Evolutionary conservation across 495 filamentous ascomycete species (phyloP), one percentile per base, ranked within the genome.

Genomic region (Daldinia childiae): DNA sequence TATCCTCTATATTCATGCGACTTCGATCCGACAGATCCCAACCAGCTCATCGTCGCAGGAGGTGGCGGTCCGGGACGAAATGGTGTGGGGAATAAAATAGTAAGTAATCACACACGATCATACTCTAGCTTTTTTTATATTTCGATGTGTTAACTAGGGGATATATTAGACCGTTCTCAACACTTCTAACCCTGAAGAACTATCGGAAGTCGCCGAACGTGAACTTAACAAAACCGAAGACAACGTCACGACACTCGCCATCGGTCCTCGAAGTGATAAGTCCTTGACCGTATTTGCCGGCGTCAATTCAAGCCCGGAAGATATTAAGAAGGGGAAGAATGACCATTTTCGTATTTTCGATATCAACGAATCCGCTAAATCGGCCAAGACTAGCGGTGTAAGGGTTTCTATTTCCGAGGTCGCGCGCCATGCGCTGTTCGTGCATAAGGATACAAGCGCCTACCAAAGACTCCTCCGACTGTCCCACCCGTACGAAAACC

Each of bases 1-100:
- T 98, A 95, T 76, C 95, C 95, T n/a, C 85, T 97, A 43, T 97
- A 93, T 79, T 87, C 92, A 19, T 91, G 91, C 69, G 95, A 93
- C 76, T 98, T 98, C 79, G 92, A 95, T 75, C 91, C 92, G 57
- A 85, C 90, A 73, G 88, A 95, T 82, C 87, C 88, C 64, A 84
- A 87, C 66, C 87, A 87, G 54, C 83, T 98, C 30, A 81, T 97
- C 8, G 93, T 97, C n/a, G 95, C 90, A 38, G 95, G 95, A 29
- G 95, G 95, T 55, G 95, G 95, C 66, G 95, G 95, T 19, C 90
- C 93, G 75, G 89, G 91, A 41, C 88, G 90, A 63, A 95, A 87
- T 75, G 95, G 94, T 52, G 93, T 98, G 36, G 88, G 89, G 30
- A 99, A 98, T 80, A 95, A 94, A 81, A 93, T 98, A 78, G 92